These are phyloP conservation scores for Aspergillus sergii DNA, from an alignment of 2,329 filamentous ascomycete genomes.

Conservation along the genomic window DNA sequence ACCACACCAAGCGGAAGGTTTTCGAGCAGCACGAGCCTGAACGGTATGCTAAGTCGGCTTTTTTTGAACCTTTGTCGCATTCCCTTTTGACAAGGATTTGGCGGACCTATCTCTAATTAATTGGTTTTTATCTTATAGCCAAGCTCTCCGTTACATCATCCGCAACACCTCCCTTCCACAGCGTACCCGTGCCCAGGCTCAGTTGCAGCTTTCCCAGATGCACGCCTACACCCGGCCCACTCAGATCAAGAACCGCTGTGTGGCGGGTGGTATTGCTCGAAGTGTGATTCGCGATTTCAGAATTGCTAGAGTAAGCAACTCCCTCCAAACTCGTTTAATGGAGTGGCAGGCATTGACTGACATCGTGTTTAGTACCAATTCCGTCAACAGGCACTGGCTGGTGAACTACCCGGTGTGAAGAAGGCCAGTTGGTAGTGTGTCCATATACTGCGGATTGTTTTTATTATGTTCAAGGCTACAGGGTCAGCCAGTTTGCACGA, in stretches of 20 bases:
- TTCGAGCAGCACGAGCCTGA: conserved; percentile 86
- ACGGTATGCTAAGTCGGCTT: conserved; percentile 59
- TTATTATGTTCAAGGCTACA: conserved; percentile 17
- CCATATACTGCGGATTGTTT: conserved; percentile 10
- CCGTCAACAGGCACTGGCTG: conserved; percentile 81
- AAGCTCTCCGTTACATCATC: conserved; percentile 90
- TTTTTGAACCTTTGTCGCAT: neutral
- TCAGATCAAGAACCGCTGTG: conserved; percentile 91
- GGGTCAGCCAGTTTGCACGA: conserved; percentile 24
- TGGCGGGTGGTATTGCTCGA: conserved; percentile 84
- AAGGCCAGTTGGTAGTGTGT: conserved; percentile 86
- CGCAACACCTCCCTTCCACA: conserved; percentile 85
- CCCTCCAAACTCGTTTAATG: neutral
- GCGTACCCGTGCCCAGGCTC: conserved; percentile 83
- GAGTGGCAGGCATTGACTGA: conserved; percentile 17
- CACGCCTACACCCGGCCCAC: conserved; percentile 92
- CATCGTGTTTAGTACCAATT: conserved; percentile 75
- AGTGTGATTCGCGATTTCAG: conserved; percentile 94
- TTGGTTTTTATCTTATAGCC: conserved; percentile 54
- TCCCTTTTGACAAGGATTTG: neutral
- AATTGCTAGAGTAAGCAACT: conserved; percentile 76
- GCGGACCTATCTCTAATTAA: conserved; percentile 1
- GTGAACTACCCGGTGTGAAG: conserved; percentile 86
- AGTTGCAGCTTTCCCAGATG: conserved; percentile 92
- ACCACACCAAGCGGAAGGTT: conserved; percentile 95